Base-by-base conservation (phyloP, 805 yeast genomes). In the Ogataea ramenticola region DNA sequence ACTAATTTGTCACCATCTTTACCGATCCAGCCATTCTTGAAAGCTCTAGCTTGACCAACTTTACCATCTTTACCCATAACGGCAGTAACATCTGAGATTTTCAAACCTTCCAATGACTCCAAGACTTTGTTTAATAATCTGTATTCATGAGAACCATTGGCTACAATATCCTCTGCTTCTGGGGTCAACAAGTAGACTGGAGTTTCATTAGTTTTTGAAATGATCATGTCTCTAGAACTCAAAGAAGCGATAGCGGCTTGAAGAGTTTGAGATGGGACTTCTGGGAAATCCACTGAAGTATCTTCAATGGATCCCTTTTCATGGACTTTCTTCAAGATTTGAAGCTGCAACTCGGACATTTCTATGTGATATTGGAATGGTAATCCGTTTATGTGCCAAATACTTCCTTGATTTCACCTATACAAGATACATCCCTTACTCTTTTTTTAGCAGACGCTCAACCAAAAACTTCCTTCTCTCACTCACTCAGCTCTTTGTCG, bases 1-100 rank as follows among this genome's bases (percentile, higher is more conserved):
- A 86, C 77, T 54, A 91, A 75, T 57, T 74, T 79, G 54, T 86
- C 95, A 46, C 91, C 95, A 46, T 83, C 86, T 64, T 95, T 93
- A 50, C 77, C 69, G 56, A 93, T 82, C 99, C 99, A 93, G 36
- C 95, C 95, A 64, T 90, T 90, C 67, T 89, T 91, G 77, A 93
- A 95, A 16, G 98, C 99, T 58, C 90, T 82, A 54, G 95, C 96
- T 70, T 93, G 99, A 50, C 99, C 99, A 51, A 91, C 75, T 55
- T 82, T 82, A 49, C 97, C 98, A 47, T 79, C 79, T 42, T 79
- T 70, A 45, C 97, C 97, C 67, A 91, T 71, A 51, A 82, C 75
- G 44, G 80, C 61, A 40, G 68, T 67, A 43, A 85, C 86, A 43
- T 91, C 97, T 21, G 84, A 62, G 54, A 93, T 81, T 59, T 85